A percentile compares a stretch with the other conserved stretches of the same genome.
These are phyloP conservation scores for Lachnellula subtilissima DNA, from an alignment of 2,329 filamentous ascomycete species.

Conservation along the genomic window DNA sequence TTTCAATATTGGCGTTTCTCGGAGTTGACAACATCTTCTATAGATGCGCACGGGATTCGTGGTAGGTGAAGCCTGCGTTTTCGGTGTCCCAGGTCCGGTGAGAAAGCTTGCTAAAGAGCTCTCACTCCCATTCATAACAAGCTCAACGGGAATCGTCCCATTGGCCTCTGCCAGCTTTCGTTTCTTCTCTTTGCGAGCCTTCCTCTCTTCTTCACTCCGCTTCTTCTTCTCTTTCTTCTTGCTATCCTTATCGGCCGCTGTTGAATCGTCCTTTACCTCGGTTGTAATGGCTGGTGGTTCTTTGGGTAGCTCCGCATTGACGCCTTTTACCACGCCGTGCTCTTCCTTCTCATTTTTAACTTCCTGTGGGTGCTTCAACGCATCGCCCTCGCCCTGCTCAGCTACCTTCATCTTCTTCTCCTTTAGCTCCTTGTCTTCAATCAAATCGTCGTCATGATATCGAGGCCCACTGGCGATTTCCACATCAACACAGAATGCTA, in stretches of 20 bases:
- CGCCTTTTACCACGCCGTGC: conserved; percentile 39
- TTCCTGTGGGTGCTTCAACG: conserved; percentile 61
- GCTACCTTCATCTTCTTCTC: conserved; percentile 56
- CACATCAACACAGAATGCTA: conserved; percentile 95
- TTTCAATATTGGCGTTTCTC: conserved; percentile 88
- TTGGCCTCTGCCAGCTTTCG: conserved; percentile 81
- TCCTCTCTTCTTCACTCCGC: conserved; percentile 85
- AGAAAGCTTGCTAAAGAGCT: conserved; percentile 36
- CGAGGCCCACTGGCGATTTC: conserved; percentile 87
- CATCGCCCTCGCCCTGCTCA: conserved; percentile 70
- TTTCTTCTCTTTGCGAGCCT: conserved; percentile 86
- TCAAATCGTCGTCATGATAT: conserved; percentile 57
- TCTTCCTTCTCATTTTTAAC: conserved; percentile 55
- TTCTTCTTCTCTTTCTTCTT: conserved; percentile 97
- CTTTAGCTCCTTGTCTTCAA: conserved; percentile 42
- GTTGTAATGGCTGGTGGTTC: conserved; percentile 32
- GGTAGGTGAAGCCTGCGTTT: conserved; percentile 66
- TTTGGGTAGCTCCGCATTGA: conserved; percentile 37
- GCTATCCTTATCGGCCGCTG: conserved; percentile 35
- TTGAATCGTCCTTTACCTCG: conserved; percentile 15
- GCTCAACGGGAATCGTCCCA: conserved; percentile 78
- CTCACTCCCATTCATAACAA: conserved; percentile 65
- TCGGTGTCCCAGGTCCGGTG: conserved; percentile 35
- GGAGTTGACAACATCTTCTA: conserved; percentile 84
- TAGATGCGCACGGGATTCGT: conserved; percentile 92